Percentiles rank a stretch among this genome's conserved stretches.
Conservation (phyloP, 1,139 yeast genomes). For the Magnusiomyces fungicola region DNA sequence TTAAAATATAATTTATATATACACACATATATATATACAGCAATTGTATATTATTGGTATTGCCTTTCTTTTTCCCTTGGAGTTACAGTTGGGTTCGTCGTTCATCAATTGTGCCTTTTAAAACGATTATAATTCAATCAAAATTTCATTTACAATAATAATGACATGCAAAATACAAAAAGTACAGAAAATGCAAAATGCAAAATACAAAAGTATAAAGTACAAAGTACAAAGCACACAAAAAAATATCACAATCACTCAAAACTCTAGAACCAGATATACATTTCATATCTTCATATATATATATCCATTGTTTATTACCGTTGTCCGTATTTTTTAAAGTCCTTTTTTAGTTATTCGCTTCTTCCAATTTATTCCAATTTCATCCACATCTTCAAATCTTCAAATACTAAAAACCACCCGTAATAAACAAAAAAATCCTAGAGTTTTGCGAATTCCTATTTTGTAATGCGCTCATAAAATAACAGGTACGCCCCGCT, state of each 20-base stretch:
- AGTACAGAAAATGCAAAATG: neutral
- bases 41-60: neutral
- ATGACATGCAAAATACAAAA: neutral
- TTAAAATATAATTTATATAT: neutral
- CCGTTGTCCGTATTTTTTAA: no score
- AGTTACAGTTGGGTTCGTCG: neutral
- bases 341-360: no score
- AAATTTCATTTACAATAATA: neutral
- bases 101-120: no score
- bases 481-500: constrained; percentile 76
- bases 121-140: no score
- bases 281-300: neutral
- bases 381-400: neutral
- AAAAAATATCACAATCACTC: neutral
- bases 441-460: neutral
- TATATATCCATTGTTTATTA: neutral
- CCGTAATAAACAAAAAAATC: neutral
- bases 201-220: neutral
- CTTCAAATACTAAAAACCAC: neutral
- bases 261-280: neutral
- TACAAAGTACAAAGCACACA: neutral
- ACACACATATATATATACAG: no score
- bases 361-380: no score
- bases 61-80: neutral
- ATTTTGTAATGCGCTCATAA: constrained; percentile 42